These are phyloP conservation scores for Zygotorulaspora mrakii DNA, from an alignment of 1,139 yeast species.

Conservation along the genomic window DNA sequence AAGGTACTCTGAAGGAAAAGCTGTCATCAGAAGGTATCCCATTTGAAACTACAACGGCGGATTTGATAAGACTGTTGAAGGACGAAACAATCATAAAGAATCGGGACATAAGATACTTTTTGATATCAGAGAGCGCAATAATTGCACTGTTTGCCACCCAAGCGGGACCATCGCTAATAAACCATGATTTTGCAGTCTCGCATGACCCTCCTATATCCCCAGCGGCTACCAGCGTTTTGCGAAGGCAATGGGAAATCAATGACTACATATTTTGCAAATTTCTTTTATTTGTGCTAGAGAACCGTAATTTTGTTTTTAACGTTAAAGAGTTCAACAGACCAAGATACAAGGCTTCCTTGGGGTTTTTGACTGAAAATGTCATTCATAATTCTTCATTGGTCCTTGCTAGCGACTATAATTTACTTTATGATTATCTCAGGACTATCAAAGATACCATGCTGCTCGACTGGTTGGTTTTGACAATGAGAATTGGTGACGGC, in stretches of 20 bases:
- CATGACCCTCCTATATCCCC: neutral
- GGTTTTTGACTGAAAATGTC: constrained; percentile 17
- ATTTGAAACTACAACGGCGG: constrained; percentile 7
- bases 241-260: constrained; percentile 16
- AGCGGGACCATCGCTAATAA: constrained; percentile 22
- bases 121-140: constrained; percentile 19
- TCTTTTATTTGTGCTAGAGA: constrained; percentile 19
- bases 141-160: constrained; percentile 27
- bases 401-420: constrained; percentile 23
- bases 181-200: too few species aligned
- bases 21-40: constrained; percentile 7
- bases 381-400: constrained; percentile 18
- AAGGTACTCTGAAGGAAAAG: constrained; percentile 5
- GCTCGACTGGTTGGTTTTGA: constrained; percentile 5
- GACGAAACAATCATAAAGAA: constrained; percentile 6
- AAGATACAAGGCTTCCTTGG: constrained; percentile 17
- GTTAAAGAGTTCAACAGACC: constrained; percentile 13
- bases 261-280: constrained; percentile 17
- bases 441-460: constrained; percentile 12
- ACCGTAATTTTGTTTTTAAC: constrained; percentile 17
- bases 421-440: constrained; percentile 26
- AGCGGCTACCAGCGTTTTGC: neutral
- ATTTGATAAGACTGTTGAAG: constrained; percentile 7
- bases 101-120: constrained; percentile 4
- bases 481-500: constrained; percentile 2